phyloP scores from a whole-genome alignment of 148 eudicot species.

The Rhododendron ovatum region DNA sequence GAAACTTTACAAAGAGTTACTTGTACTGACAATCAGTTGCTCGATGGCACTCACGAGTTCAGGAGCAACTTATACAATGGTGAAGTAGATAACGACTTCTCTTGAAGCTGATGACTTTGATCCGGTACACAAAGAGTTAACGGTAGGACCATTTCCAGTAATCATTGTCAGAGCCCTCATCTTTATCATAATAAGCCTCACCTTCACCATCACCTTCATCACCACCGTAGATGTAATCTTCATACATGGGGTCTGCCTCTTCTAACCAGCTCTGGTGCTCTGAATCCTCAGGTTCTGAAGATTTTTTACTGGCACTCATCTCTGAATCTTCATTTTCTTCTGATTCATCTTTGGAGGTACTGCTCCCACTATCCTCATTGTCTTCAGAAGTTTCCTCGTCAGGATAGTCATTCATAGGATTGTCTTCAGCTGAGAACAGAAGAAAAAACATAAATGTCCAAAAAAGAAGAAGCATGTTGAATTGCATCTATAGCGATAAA shows the following conservation, averaged over 20 bases:
- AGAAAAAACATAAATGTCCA: not conserved
- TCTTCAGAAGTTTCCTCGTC: slow-evolving; percentile 71
- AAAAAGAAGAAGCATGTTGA: not conserved
- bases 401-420: slow-evolving; percentile 71
- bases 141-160: slow-evolving; percentile 10
- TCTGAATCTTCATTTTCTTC: slow-evolving; percentile 28
- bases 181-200: slow-evolving; percentile 2
- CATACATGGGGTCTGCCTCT: slow-evolving; percentile 21
- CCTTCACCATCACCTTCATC: not conserved
- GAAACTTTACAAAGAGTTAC: not conserved
- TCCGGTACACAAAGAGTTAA: not conserved
- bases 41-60: not conserved
- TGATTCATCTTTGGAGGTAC: slow-evolving; percentile 37
- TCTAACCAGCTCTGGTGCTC: slow-evolving; percentile 19
- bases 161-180: slow-evolving; percentile 16
- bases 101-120: not conserved
- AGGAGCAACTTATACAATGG: not conserved
- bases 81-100: not conserved
- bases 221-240: slow-evolving; percentile 28
- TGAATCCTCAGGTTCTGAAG: slow-evolving; percentile 16
- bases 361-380: slow-evolving; percentile 33
- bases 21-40: not conserved
- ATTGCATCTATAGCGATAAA: not conserved
- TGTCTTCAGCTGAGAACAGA: slow-evolving; percentile 56
- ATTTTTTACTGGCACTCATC: slow-evolving; percentile 15